phyloP scores from a whole-genome alignment of 208 protist genomes.

The Entamoeba moshkovskii region DNA sequence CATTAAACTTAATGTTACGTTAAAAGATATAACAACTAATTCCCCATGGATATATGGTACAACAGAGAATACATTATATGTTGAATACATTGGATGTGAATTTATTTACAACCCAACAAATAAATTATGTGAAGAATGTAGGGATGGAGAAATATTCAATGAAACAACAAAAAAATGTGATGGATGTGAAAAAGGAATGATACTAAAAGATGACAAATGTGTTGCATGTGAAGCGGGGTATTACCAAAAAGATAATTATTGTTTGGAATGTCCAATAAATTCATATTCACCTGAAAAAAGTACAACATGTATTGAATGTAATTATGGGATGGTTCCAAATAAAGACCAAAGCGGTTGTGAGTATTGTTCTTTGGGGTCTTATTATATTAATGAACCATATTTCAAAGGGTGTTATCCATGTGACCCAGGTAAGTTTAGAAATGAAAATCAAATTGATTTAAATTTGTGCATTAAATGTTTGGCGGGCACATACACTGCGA shows the following conservation, averaged over 20 bases:
- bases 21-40: not conserved
- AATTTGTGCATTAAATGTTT: not conserved
- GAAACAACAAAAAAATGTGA: not conserved
- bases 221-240: not conserved
- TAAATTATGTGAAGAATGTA: not conserved
- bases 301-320: not conserved
- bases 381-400: not conserved
- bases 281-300: not conserved
- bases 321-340: not conserved
- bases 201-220: not conserved
- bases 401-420: not conserved
- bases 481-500: not conserved
- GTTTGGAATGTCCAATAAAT: not conserved
- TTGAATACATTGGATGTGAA: not conserved
- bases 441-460: not conserved
- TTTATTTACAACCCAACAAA: not conserved
- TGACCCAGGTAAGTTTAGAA: not conserved
- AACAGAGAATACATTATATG: not conserved
- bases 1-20: not conserved
- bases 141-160: not conserved
- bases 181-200: not conserved
- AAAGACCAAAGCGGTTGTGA: not conserved
- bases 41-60: not conserved
- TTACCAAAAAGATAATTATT: not conserved
- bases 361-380: not conserved